Conservation (phyloP, 768 basidiomycete species). For the Naganishia vishniacii region DNA sequence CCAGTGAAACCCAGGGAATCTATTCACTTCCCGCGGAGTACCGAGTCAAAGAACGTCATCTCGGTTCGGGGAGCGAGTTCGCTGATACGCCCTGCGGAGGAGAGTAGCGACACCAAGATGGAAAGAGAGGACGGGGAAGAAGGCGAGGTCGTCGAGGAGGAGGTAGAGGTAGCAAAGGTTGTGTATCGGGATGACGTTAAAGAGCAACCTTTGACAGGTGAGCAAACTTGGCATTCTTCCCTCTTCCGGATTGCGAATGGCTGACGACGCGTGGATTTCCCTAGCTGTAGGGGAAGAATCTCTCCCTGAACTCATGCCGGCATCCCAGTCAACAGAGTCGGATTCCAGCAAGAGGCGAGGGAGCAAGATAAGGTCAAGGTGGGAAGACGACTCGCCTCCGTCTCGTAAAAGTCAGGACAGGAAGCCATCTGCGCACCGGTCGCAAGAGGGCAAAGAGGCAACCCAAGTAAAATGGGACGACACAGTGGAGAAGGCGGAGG, state of each 20-base stretch:
- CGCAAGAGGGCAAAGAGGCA: background rate
- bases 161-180: background rate
- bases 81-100: background rate
- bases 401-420: background rate
- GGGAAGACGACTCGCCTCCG: background rate
- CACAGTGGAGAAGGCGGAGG: constrained; percentile 1
- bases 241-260: too few relatives aligned
- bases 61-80: background rate
- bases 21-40: background rate
- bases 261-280: too few relatives aligned
- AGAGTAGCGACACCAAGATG: too few relatives aligned
- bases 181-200: background rate
- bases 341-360: background rate
- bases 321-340: background rate
- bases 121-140: constrained; percentile 1
- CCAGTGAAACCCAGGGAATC: too few relatives aligned
- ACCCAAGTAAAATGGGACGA: background rate
- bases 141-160: constrained; percentile 2
- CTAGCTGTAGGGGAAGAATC: too few relatives aligned
- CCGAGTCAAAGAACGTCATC: background rate
- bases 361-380: background rate
- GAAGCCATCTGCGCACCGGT: background rate
- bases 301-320: background rate
- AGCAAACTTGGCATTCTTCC: too few relatives aligned
- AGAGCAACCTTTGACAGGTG: background rate